phyloP scores from a whole-genome alignment of 257 asterid species.

The Capsicum rhomboideum region DNA sequence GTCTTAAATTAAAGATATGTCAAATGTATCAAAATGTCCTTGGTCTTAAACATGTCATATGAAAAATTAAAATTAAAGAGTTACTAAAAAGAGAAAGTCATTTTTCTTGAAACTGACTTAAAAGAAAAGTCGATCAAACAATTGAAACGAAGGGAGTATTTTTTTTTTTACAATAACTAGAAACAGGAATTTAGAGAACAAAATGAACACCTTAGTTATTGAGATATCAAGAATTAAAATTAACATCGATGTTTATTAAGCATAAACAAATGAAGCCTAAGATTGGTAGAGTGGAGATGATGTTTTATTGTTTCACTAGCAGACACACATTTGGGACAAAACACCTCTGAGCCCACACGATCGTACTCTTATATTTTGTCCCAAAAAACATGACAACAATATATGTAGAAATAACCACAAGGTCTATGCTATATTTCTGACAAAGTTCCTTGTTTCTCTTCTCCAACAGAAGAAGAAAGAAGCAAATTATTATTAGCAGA shows the following conservation, averaged over 20 bases:
- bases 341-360: too few species aligned
- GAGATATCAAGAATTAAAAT: not conserved
- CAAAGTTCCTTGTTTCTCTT: slow-evolving; percentile 14
- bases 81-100: too few species aligned
- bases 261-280: not conserved
- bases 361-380: not conserved
- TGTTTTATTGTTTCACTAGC: not conserved
- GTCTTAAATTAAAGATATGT: too few species aligned
- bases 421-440: slow-evolving; percentile 13
- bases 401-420: not conserved
- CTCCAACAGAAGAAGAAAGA: slow-evolving; percentile 10
- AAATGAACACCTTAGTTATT: not conserved
- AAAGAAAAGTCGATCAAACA: too few species aligned
- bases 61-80: too few species aligned
- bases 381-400: not conserved
- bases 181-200: too few species aligned
- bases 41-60: too few species aligned
- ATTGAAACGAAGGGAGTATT: too few species aligned
- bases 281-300: not conserved
- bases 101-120: too few species aligned
- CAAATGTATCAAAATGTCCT: too few species aligned
- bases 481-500: not conserved
- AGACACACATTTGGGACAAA: not conserved
- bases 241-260: not conserved
- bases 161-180: too few species aligned